Conservation (phyloP, 108 stramenopile genomes). For the Skeletonema potamos region DNA sequence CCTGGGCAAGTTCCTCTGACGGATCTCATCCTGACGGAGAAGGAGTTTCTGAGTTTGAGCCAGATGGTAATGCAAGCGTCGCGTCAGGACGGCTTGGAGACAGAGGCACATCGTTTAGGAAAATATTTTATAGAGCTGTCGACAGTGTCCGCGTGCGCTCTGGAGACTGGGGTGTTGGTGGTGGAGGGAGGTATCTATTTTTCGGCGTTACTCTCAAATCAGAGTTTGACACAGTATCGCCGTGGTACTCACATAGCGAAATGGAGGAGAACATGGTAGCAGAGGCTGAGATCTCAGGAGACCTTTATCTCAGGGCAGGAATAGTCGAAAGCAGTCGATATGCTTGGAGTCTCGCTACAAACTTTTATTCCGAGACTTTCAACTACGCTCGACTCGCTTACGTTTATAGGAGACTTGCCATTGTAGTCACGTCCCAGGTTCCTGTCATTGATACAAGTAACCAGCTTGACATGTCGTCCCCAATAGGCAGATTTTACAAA, state of each 20-base stretch:
- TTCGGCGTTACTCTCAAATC: slow-evolving; percentile 73
- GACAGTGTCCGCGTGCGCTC: slow-evolving; percentile 68
- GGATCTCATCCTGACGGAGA: slow-evolving; percentile 66
- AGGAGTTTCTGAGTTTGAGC: slow-evolving; percentile 13
- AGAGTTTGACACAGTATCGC: slow-evolving; percentile 61
- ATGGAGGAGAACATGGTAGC: slow-evolving; percentile 87
- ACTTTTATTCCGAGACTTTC: slow-evolving; percentile 81
- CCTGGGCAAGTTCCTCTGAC: slow-evolving; percentile 77
- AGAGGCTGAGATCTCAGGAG: slow-evolving; percentile 80
- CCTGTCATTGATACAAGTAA: slow-evolving; percentile 74
- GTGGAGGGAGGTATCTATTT: slow-evolving; percentile 70
- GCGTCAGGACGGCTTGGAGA: slow-evolving; percentile 45
- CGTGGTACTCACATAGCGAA: slow-evolving; percentile 73
- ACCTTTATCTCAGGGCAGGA: slow-evolving; percentile 76
- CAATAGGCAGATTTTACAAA: slow-evolving; percentile 81
- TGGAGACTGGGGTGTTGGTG: slow-evolving; percentile 63
- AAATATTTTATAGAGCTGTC: slow-evolving; percentile 85
- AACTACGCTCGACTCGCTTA: slow-evolving; percentile 75
- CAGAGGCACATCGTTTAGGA: slow-evolving; percentile 62
- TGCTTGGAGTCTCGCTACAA: slow-evolving; percentile 72
- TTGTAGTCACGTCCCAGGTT: slow-evolving; percentile 69
- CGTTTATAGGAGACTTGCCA: slow-evolving; percentile 67
- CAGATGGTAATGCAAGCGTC: slow-evolving; percentile 50
- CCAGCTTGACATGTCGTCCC: slow-evolving; percentile 65
- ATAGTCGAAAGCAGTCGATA: slow-evolving; percentile 82